Evolutionary conservation across 148 eudicot species (phyloP).

Genomic region (Salicornia ramosissima): DNA sequence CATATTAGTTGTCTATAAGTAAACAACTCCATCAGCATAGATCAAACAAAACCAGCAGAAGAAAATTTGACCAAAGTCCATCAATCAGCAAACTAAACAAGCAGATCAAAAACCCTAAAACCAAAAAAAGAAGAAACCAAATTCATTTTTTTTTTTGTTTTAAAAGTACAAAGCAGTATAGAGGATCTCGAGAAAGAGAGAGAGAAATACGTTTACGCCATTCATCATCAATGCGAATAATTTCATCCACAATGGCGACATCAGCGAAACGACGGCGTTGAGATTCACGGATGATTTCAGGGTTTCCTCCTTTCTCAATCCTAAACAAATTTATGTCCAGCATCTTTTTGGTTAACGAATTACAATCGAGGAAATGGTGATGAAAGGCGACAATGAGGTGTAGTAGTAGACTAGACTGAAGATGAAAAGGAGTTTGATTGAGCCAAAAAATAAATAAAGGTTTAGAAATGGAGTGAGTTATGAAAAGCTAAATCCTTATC

Average conservation of each 20-base stretch:
- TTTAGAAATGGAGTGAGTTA: neutral
- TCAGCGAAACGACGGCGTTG: constrained; percentile 73
- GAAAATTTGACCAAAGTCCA: neutral
- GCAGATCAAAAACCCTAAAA: neutral
- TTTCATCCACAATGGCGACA: constrained; percentile 64
- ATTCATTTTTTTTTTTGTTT: no score
- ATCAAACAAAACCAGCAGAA: neutral
- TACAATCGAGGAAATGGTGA: no score
- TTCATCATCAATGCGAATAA: constrained; percentile 57
- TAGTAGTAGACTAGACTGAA: no score
- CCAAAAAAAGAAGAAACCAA: neutral
- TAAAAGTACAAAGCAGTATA: no score
- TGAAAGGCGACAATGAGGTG: no score
- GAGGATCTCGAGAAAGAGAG: no score
- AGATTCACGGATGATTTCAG: constrained; percentile 73
- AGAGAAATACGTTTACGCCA: constrained; percentile 54
- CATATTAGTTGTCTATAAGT: neutral
- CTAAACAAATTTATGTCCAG: constrained; percentile 83
- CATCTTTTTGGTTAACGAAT: constrained; percentile 28
- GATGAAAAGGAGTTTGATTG: no score
- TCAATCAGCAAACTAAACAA: neutral
- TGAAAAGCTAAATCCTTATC: neutral
- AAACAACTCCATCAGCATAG: neutral
- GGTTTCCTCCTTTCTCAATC: constrained; percentile 70
- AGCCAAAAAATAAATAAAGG: no score